Evolutionary conservation across 2,329 filamentous ascomycete genomes (phyloP), one percentile per base, ranked within the genome.

Genomic region (Microsporum ferrugineum): DNA sequence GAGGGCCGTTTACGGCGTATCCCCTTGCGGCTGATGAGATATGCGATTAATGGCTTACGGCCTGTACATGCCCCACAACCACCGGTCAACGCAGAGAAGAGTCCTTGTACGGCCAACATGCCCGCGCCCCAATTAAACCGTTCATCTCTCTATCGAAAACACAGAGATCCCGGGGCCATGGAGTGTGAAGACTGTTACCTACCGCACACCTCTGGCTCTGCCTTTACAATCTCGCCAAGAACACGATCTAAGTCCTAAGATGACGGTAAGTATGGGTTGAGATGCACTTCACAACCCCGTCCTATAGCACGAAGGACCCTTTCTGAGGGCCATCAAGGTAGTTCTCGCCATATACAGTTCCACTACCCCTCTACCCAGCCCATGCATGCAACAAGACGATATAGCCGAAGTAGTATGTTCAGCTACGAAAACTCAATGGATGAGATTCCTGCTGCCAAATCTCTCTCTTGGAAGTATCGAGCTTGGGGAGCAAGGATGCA

Each of bases 401-500:
- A 14, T 7, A 2, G n/a, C 4, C 49, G 8, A 38, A 55, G 49
- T 17, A 55, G 49, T 7, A 31, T 55, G 6, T 34, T 55, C 3
- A 55, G 49, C 7, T 14, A 14, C 8, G 55, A 39, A 29, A 14
- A 57, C 4, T 57, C 39, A 3, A 27, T 57, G 36, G 39, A 43
- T 3, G 39, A 39, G 8, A 39, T 31, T 29, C 39, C 34, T 6
- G 36, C 34, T 8, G n/a, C 14, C 7, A 57, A 57, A 43, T n/a
- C 55, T 41, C 55, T 62, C 38, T 63, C 66, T 10, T 67, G 67
- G 17, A 74, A 65, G 57, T 72, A 73, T 60, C 69, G 70, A 59
- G 63, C 65, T 33, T 76, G 73, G 74, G 72, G 72, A 29, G 69
- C 74, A 31, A 65, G 67, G 29, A 73, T 77, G 72, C 70, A 74